Conservation (phyloP, 441 rosid genomes). For the Brassica hybrid region DNA sequence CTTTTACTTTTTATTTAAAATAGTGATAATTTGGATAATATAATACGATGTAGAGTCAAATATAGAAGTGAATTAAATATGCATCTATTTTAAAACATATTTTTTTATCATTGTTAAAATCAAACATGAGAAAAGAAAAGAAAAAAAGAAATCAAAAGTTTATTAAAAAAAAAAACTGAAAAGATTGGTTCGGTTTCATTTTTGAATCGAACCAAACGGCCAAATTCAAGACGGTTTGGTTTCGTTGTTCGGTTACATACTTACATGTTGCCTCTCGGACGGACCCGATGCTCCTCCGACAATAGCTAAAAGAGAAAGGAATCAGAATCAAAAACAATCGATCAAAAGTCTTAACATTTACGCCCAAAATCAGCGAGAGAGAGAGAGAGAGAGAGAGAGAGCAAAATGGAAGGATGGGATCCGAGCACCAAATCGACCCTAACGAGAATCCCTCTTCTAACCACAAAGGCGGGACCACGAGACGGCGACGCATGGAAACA, state of each 20-base stretch:
- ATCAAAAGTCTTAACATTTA: not conserved
- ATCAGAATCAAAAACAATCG: slow-evolving; percentile 9
- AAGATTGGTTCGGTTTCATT: too few relatives aligned
- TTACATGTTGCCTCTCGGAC: too few relatives aligned
- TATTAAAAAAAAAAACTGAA: too few relatives aligned
- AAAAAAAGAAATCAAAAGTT: too few relatives aligned
- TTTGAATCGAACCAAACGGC: too few relatives aligned
- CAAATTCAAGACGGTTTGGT: too few relatives aligned
- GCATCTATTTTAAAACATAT: too few relatives aligned
- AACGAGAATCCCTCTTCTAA: slow-evolving; percentile 80
- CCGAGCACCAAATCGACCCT: slow-evolving; percentile 90
- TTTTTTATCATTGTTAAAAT: too few relatives aligned
- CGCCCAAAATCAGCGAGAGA: not conserved
- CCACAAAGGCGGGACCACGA: slow-evolving; percentile 90
- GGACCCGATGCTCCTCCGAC: not conserved
- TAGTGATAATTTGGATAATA: not conserved
- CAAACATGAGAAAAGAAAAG: too few relatives aligned
- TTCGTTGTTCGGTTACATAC: too few relatives aligned
- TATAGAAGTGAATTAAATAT: too few relatives aligned
- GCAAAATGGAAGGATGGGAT: slow-evolving; percentile 91
- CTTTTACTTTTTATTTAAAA: too few relatives aligned
- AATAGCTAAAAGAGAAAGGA: not conserved
- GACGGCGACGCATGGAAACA: slow-evolving; percentile 87
- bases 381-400: not conserved
- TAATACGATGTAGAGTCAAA: not conserved